A percentile compares a stretch with the other conserved stretches of the same genome.
Conservation (phyloP, 2,329 filamentous ascomycete genomes). For the Epichloe sibirici region DNA sequence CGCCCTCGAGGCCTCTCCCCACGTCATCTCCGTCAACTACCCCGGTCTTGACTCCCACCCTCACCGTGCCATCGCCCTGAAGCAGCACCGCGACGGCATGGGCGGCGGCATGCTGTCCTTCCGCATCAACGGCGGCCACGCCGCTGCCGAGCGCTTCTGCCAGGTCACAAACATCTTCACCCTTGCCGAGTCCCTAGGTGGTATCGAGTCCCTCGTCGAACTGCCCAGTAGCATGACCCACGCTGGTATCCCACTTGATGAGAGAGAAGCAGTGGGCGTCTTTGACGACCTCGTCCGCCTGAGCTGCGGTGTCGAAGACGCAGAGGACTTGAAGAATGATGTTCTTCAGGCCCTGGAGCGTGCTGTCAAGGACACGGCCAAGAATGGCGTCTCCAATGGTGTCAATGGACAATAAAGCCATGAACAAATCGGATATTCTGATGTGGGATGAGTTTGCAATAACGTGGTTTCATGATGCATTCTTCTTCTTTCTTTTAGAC, state of each 20-base stretch:
- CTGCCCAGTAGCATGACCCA: conserved; percentile 95
- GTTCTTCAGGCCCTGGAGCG: conserved; percentile 71
- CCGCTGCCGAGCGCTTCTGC: conserved; percentile 86
- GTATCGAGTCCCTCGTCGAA: conserved; percentile 84
- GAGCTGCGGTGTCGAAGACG: conserved; percentile 90
- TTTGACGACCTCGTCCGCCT: conserved; percentile 89
- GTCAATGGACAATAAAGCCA: conserved; percentile 14
- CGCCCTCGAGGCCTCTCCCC: conserved; percentile 64
- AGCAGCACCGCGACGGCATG: conserved; percentile 88
- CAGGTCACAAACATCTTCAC: conserved; percentile 82
- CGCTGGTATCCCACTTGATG: conserved; percentile 80
- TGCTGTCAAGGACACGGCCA: conserved; percentile 37
- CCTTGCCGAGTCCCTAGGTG: conserved; percentile 82
- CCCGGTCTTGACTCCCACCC: conserved; percentile 81
- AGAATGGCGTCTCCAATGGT: conserved; percentile 17
- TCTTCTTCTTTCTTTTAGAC: not conserved
- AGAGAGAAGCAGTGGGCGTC: conserved; percentile 85
- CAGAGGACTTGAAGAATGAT: conserved; percentile 70
- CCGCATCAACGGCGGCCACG: conserved; percentile 76
- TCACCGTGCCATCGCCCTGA: conserved; percentile 70
- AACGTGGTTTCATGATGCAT: not conserved
- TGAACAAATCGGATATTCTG: no score
- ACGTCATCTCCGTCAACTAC: conserved; percentile 89
- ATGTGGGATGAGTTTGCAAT: not conserved
- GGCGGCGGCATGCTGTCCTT: conserved; percentile 97